Conservation (phyloP, 139 green algal genomes). For the Chlorella sorokiniana region DNA sequence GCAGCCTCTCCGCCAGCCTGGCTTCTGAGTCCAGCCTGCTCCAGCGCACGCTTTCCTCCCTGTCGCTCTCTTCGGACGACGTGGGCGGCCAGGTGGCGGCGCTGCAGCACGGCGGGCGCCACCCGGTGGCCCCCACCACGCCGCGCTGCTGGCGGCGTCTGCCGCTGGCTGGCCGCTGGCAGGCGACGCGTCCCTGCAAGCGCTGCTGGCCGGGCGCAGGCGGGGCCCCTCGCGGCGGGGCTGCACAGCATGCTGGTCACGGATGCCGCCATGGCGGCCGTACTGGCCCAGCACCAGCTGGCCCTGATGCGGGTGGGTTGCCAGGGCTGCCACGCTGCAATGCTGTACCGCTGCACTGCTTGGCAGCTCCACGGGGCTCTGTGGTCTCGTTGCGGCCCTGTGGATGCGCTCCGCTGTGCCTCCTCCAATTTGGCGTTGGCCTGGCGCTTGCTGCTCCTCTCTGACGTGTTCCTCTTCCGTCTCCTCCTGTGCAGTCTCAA, state of each 20-base stretch:
- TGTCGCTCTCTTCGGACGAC: conserved; percentile 15
- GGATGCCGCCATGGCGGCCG: background rate
- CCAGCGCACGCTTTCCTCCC: conserved; percentile 14
- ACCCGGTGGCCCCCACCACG: background rate
- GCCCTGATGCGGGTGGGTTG: conserved; percentile 17
- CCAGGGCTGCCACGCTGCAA: background rate
- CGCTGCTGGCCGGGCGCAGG: background rate
- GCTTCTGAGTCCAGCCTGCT: background rate
- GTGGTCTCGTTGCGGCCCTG: background rate
- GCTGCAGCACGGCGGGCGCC: conserved; percentile 20
- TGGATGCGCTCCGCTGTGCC: background rate
- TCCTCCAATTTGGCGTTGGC: background rate
- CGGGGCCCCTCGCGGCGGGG: conserved; percentile 9
- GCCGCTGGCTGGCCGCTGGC: background rate
- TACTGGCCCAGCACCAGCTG: conserved; percentile 12
- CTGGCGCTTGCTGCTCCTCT: too few relatives aligned
- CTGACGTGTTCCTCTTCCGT: background rate
- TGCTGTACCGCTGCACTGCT: background rate
- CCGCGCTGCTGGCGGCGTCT: conserved; percentile 13
- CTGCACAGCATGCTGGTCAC: conserved; percentile 20
- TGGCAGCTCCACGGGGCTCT: too few relatives aligned
- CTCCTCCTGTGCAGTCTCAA: background rate
- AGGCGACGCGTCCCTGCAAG: background rate
- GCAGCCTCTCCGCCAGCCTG: background rate
- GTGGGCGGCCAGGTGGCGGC: background rate